Percentiles rank a stretch among this genome's conserved stretches.
Conservation (phyloP, 2,329 filamentous ascomycete genomes). For the Chrysosporium queenslandicum region DNA sequence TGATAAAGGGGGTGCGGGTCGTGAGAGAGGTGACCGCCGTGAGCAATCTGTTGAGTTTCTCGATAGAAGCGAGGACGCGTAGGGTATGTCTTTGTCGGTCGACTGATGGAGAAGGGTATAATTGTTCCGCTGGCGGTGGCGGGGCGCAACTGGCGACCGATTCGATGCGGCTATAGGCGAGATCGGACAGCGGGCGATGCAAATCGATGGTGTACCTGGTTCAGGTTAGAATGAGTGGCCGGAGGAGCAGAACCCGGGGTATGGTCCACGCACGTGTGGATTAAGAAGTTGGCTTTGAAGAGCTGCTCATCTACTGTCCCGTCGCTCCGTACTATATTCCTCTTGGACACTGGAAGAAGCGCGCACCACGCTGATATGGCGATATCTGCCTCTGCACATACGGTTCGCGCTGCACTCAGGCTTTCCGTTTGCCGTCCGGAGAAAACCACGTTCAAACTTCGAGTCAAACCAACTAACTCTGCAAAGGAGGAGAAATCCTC, state of each 20-base stretch:
- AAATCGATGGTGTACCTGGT: slow-evolving; percentile 29
- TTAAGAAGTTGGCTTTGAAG: slow-evolving; percentile 75
- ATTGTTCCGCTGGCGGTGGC: slow-evolving; percentile 14
- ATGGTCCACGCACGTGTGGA: slow-evolving; percentile 37
- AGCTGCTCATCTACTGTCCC: slow-evolving; percentile 52
- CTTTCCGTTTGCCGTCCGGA: slow-evolving; percentile 16
- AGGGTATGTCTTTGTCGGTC: slow-evolving; percentile 31
- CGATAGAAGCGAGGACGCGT: slow-evolving; percentile 29
- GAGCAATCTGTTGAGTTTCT: slow-evolving; percentile 31
- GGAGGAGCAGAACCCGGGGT: slow-evolving; percentile 42
- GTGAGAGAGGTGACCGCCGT: slow-evolving; percentile 28
- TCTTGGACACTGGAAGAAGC: slow-evolving; percentile 29
- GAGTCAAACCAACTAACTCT: slow-evolving; percentile 26
- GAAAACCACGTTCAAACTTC: slow-evolving; percentile 21
- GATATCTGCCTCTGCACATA: slow-evolving; percentile 27
- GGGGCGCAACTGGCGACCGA: slow-evolving; percentile 29
- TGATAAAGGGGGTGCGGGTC: slow-evolving; percentile 32
- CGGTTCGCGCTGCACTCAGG: slow-evolving; percentile 16
- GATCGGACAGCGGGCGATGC: slow-evolving; percentile 32
- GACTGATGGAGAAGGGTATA: slow-evolving; percentile 12
- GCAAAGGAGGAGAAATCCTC: slow-evolving; percentile 28
- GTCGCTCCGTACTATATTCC: slow-evolving; percentile 42
- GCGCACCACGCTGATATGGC: slow-evolving; percentile 32
- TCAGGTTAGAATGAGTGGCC: neutral
- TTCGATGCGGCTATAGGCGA: slow-evolving; percentile 33